Percentiles rank a stretch among this genome's conserved stretches.
Conservation (phyloP, 106 monocot genomes). For the Hemerocallis citrina region DNA sequence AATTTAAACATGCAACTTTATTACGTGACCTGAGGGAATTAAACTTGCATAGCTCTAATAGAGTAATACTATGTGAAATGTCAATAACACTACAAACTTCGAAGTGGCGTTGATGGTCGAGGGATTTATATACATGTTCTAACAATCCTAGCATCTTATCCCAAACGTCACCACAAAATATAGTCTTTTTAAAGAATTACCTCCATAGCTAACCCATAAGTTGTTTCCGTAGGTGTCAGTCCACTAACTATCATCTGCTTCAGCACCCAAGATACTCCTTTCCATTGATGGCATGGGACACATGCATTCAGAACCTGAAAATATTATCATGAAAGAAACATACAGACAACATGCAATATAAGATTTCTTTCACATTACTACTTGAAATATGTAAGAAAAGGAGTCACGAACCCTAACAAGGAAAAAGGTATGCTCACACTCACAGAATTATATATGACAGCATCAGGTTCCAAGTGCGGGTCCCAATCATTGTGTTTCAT, state of each 20-base stretch:
- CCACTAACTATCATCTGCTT: slow-evolving; percentile 51
- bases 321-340: neutral
- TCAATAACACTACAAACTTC: too few species aligned
- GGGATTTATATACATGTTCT: too few species aligned
- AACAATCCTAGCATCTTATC: neutral
- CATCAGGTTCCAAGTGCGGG: slow-evolving; percentile 77
- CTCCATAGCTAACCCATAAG: slow-evolving; percentile 93
- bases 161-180: too few species aligned
- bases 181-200: slow-evolving; percentile 23
- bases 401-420: neutral
- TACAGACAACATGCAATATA: neutral
- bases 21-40: too few species aligned
- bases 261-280: slow-evolving; percentile 92
- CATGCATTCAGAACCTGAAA: slow-evolving; percentile 79
- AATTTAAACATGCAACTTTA: too few species aligned
- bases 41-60: too few species aligned
- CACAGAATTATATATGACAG: slow-evolving; percentile 78
- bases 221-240: slow-evolving; percentile 66
- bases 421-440: slow-evolving; percentile 27
- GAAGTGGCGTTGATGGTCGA: too few species aligned
- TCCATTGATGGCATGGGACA: slow-evolving; percentile 78
- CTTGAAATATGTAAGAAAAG: neutral
- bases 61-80: too few species aligned
- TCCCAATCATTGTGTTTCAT: slow-evolving; percentile 64
- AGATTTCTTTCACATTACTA: neutral